Percentiles rank a stretch among this genome's conserved stretches.
Evolutionary conservation across 1,284 basidiomycete species (phyloP).

Genomic region (Caloboletus inedulis): DNA sequence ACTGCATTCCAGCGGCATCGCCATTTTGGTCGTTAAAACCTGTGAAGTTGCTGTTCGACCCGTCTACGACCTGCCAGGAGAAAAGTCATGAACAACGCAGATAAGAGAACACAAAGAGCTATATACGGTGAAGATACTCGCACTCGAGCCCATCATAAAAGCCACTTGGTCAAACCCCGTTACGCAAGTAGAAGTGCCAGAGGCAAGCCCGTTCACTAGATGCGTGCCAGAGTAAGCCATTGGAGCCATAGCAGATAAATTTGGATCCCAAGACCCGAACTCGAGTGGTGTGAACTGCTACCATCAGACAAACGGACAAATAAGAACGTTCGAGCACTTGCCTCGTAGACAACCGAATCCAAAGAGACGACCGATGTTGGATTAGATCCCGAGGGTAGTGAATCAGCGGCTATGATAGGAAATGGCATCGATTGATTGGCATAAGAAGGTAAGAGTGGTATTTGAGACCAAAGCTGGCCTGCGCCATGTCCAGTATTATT

Average conservation of each 20-base stretch:
- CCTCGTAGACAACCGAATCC: slow-evolving; percentile 60
- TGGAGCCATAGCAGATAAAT: slow-evolving; percentile 57
- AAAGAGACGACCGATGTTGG: slow-evolving; percentile 40
- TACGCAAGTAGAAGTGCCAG: slow-evolving; percentile 53
- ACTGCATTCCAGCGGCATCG: slow-evolving; percentile 40
- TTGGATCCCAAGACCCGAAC: slow-evolving; percentile 67
- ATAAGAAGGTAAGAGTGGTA: slow-evolving; percentile 47
- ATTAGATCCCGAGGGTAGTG: slow-evolving; percentile 47
- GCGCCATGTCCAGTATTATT: slow-evolving; percentile 60
- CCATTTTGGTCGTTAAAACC: slow-evolving; percentile 30
- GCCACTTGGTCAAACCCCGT: slow-evolving; percentile 64
- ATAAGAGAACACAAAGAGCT: not conserved
- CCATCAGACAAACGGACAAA: slow-evolving; percentile 1
- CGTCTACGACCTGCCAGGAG: slow-evolving; percentile 48
- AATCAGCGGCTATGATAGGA: slow-evolving; percentile 56
- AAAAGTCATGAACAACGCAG: not conserved
- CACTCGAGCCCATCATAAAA: slow-evolving; percentile 63
- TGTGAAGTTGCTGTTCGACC: slow-evolving; percentile 40
- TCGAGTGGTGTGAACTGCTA: slow-evolving; percentile 61
- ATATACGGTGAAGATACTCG: slow-evolving; percentile 60
- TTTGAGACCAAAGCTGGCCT: slow-evolving; percentile 62
- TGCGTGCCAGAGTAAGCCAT: slow-evolving; percentile 58
- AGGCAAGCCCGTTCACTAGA: slow-evolving; percentile 48
- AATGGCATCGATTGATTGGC: slow-evolving; percentile 48
- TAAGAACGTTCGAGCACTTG: slow-evolving; percentile 19